A percentile compares a stretch with the other conserved stretches of the same genome.
Conservation (phyloP, 805 yeast genomes). For the Starmerella bombi region DNA sequence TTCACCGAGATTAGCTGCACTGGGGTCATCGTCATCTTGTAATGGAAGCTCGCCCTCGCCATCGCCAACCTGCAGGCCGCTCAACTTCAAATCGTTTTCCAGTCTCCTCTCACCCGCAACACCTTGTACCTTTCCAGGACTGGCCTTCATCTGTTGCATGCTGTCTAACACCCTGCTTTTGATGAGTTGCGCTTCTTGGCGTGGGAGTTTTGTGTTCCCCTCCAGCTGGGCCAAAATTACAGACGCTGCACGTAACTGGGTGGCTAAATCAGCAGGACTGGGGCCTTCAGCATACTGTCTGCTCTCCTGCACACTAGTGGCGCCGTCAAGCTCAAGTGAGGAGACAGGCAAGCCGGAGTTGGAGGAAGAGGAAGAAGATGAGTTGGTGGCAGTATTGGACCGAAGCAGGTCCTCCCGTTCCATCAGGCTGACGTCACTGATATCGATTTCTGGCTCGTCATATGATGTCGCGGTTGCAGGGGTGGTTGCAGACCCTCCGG, state of each 20-base stretch:
- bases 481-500: neutral
- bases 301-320: slow-evolving; percentile 14
- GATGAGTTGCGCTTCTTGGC: slow-evolving; percentile 51
- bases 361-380: neutral
- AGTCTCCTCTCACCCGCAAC: slow-evolving; percentile 83
- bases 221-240: slow-evolving; percentile 88
- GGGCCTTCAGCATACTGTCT: slow-evolving; percentile 13
- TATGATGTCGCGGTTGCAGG: neutral
- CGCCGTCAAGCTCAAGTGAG: slow-evolving; percentile 15
- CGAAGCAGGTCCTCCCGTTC: slow-evolving; percentile 15
- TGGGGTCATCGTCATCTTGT: slow-evolving; percentile 28
- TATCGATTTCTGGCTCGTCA: slow-evolving; percentile 9
- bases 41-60: slow-evolving; percentile 44
- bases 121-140: slow-evolving; percentile 40
- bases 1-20: slow-evolving; percentile 62
- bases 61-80: slow-evolving; percentile 50
- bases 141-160: slow-evolving; percentile 65
- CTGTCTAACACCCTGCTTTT: slow-evolving; percentile 55
- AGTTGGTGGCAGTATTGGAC: too few species aligned
- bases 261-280: slow-evolving; percentile 49
- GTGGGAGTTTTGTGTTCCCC: slow-evolving; percentile 34
- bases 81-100: slow-evolving; percentile 82
- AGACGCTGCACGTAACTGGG: slow-evolving; percentile 92
- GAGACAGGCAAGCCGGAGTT: slow-evolving; percentile 10
- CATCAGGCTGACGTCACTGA: slow-evolving; percentile 16